Evolutionary conservation across 106 monocot genomes (phyloP).

Genomic region (Platanthera guangdongensis): DNA sequence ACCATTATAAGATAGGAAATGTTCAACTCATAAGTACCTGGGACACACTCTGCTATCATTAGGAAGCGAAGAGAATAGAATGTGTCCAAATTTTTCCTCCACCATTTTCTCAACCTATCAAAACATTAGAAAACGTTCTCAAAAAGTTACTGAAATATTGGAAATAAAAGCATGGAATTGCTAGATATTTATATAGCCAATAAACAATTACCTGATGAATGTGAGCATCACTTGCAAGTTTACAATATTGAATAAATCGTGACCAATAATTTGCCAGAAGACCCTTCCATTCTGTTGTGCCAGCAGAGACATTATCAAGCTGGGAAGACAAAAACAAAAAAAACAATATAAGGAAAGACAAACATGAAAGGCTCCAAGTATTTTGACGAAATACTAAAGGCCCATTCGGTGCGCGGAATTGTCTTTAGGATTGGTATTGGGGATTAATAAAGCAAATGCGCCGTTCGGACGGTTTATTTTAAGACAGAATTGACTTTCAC

Average conservation of each 20-base stretch:
- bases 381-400: not conserved
- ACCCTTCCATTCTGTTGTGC: conserved; percentile 84
- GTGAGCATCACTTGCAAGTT: conserved; percentile 45
- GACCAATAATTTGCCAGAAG: conserved; percentile 91
- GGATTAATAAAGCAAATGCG: too few species aligned
- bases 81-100: conserved; percentile 70
- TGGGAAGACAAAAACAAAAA: conserved; percentile 15
- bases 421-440: too few species aligned
- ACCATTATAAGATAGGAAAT: not conserved
- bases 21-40: conserved; percentile 39
- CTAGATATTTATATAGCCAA: not conserved
- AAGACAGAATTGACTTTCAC: too few species aligned
- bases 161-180: not conserved
- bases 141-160: not conserved
- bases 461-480: too few species aligned
- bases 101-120: conserved; percentile 78
- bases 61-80: conserved; percentile 45
- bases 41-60: conserved; percentile 62
- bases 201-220: conserved; percentile 48
- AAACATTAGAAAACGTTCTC: not conserved
- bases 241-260: conserved; percentile 72
- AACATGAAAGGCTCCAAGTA: not conserved
- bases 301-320: conserved; percentile 99
- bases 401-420: too few species aligned
- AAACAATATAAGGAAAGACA: not conserved